These are phyloP conservation scores for Psidium friedrichsthalianum DNA, from an alignment of 345 rosid species.

Conservation along the genomic window DNA sequence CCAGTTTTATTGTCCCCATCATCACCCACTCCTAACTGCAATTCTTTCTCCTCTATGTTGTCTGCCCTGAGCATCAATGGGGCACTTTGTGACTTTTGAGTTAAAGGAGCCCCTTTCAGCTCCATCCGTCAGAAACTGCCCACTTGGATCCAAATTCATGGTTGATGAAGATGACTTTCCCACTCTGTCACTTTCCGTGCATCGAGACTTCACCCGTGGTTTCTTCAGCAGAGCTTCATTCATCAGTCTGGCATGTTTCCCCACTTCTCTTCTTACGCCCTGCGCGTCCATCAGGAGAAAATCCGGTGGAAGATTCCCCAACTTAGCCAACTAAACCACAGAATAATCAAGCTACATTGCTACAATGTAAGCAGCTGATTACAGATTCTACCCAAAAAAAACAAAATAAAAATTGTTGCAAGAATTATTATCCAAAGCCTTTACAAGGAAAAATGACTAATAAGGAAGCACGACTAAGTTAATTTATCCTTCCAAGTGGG, in stretches of 20 bases:
- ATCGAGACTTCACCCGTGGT: neutral
- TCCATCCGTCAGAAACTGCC: neutral
- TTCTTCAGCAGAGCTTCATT: conserved; percentile 25
- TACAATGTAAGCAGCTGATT: neutral
- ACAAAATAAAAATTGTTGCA: neutral
- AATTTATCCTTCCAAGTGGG: neutral
- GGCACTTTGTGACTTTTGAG: conserved; percentile 2
- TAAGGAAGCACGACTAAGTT: neutral
- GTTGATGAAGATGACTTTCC: conserved; percentile 5
- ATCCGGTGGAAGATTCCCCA: neutral
- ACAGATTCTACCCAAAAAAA: neutral
- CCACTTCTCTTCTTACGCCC: conserved; percentile 98
- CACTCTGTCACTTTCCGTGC: neutral
- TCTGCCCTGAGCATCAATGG: conserved; percentile 6
- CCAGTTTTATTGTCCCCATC: neutral
- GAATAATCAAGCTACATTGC: neutral
- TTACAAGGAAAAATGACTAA: neutral
- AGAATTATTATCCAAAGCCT: neutral
- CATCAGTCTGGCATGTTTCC: conserved; percentile 59
- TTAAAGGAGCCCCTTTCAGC: conserved; percentile 7
- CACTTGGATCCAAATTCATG: neutral
- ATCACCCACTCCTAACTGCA: neutral
- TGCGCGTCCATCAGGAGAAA: conserved; percentile 7
- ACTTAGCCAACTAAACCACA: neutral
- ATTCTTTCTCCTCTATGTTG: neutral